Evolutionary conservation across 352 stramenopile genomes (phyloP).

Genomic region (Phytophthora litchii): DNA sequence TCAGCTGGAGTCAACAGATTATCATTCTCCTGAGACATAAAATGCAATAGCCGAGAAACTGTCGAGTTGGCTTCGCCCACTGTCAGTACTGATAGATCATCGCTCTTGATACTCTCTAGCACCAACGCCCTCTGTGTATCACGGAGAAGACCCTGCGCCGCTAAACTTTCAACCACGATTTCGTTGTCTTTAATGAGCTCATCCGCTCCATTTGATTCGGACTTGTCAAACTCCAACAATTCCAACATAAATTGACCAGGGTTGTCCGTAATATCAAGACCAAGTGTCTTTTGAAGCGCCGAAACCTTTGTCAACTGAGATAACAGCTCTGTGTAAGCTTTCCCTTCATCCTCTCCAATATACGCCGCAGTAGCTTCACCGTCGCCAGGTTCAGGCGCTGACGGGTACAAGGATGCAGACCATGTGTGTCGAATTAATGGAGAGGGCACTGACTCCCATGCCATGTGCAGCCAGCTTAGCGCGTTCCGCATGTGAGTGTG

Average conservation of each 20-base stretch:
- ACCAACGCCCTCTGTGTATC: constrained; percentile 40
- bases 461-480: constrained; percentile 50
- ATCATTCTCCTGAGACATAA: constrained; percentile 46
- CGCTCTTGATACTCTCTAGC: constrained; percentile 34
- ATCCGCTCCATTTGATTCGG: constrained; percentile 30
- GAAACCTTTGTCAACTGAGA: constrained; percentile 27
- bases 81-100: constrained; percentile 41
- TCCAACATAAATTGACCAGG: constrained; percentile 41
- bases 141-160: constrained; percentile 55
- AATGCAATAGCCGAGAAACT: constrained; percentile 53
- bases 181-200: constrained; percentile 61
- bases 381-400: constrained; percentile 34
- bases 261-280: constrained; percentile 36
- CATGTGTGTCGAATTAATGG: constrained; percentile 51
- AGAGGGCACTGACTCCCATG: constrained; percentile 41
- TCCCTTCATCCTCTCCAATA: constrained; percentile 23
- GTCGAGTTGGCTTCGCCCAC: constrained; percentile 43
- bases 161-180: constrained; percentile 67
- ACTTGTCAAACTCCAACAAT: constrained; percentile 50
- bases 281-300: constrained; percentile 37
- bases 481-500: constrained; percentile 53
- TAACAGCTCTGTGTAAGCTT: constrained; percentile 37
- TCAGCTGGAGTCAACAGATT: constrained; percentile 42
- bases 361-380: constrained; percentile 21
- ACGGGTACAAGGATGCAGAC: constrained; percentile 43